A percentile compares a stretch with the other conserved stretches of the same genome.
Evolutionary conservation across 176 grass and related monocot genomes (phyloP).

Genomic region (Panicum miliaceum): DNA sequence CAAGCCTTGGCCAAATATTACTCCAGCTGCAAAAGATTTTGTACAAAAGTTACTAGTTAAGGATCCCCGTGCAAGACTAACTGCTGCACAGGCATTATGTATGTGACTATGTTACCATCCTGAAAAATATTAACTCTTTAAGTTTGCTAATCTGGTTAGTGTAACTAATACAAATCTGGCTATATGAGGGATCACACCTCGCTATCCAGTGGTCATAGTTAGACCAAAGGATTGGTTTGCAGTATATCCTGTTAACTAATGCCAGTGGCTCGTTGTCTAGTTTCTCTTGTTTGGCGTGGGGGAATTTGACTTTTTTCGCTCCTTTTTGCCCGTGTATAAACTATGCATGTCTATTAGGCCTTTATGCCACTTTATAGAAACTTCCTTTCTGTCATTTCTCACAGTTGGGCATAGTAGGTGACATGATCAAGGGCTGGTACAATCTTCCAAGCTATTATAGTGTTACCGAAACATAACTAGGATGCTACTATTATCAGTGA

Average conservation of each 20-base stretch:
- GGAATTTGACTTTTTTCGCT: constrained; percentile 19
- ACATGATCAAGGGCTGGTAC: background rate
- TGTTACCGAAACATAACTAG: background rate
- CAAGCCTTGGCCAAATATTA: constrained; percentile 93
- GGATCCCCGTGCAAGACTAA: constrained; percentile 91
- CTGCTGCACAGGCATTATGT: constrained; percentile 96
- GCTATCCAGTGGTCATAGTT: constrained; percentile 9
- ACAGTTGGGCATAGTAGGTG: constrained; percentile 21
- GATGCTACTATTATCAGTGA: background rate
- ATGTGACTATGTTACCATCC: constrained; percentile 57
- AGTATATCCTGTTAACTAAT: constrained; percentile 28
- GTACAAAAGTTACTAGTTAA: constrained; percentile 94
- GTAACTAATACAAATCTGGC: background rate
- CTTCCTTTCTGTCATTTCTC: constrained; percentile 19
- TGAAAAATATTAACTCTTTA: constrained; percentile 11
- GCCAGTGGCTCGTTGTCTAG: background rate
- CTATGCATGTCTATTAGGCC: background rate
- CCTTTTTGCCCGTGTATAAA: background rate
- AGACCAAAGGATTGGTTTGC: constrained; percentile 6
- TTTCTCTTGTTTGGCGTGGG: background rate
- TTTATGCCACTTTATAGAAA: constrained; percentile 9
- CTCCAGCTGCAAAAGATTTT: constrained; percentile 93
- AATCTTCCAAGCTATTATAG: background rate
- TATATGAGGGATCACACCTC: background rate
- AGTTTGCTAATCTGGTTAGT: constrained; percentile 33